Conservation (phyloP, 108 stramenopile genomes). For the Mediolabrus comicus region DNA sequence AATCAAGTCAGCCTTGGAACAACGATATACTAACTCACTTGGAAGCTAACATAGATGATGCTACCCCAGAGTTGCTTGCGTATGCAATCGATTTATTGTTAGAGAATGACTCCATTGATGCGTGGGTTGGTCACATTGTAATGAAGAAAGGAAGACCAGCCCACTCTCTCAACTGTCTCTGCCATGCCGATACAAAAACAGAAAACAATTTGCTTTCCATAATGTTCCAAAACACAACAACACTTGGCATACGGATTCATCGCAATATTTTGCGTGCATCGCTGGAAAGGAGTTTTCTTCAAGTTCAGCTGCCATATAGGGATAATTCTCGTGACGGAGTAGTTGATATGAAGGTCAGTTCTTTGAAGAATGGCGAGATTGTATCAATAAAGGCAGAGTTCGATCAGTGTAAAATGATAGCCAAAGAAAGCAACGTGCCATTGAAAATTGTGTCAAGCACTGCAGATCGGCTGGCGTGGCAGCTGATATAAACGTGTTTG, state of each 20-base stretch:
- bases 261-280: conserved; percentile 68
- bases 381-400: conserved; percentile 88
- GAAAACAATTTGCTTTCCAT: conserved; percentile 49
- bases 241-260: conserved; percentile 83
- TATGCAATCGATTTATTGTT: conserved; percentile 70
- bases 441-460: conserved; percentile 57
- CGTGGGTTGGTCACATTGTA: conserved; percentile 84
- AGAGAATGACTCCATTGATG: conserved; percentile 79
- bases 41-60: conserved; percentile 92
- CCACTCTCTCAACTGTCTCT: conserved; percentile 80
- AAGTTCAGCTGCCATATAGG: conserved; percentile 54
- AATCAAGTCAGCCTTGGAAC: conserved; percentile 35
- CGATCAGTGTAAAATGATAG: conserved; percentile 83
- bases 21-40: conserved; percentile 58
- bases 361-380: conserved; percentile 50
- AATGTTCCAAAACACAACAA: conserved; percentile 87
- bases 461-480: conserved; percentile 47
- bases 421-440: conserved; percentile 59
- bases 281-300: conserved; percentile 58
- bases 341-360: conserved; percentile 80
- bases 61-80: conserved; percentile 81
- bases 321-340: conserved; percentile 46
- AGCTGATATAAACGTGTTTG: background rate
- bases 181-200: conserved; percentile 22
- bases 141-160: conserved; percentile 95